Base-by-base conservation (phyloP, 2,329 filamentous ascomycete species). In the Aspergillus melleus region DNA sequence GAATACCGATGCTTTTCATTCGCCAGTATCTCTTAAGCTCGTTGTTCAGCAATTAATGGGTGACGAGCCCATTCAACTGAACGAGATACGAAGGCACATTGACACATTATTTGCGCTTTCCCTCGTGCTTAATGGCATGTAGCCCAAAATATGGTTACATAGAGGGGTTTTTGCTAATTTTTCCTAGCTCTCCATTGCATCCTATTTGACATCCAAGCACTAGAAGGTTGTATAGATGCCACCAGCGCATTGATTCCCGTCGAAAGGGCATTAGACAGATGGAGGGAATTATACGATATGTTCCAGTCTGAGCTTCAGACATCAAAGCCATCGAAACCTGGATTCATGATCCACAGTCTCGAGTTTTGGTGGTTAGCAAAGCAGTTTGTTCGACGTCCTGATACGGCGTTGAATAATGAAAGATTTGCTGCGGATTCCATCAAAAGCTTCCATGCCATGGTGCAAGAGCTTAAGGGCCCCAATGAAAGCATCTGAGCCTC, bases 301-400 rank as follows among this genome's bases (percentile, higher is more conserved):
- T 49, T 55, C 14, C 16, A 30, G 4, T 6, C 26, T 6, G 19
- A 19, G 12, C 4, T 20, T 12, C n/a, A 6, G 3, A 8, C n/a
- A 0, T 16, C 52, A 20, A 42, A 46, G 12, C 6, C 36, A 2
- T 14, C 12, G 14, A 29, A 47, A 22, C 2, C 44, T 5, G 53
- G 53, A 3, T 55, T 55, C 44, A 55, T 55, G 53, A 32, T 20
- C 0, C 42, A 55, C 20, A 36, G 24, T 22, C 26, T 49, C 9
- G 53, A 55, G 30, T 55, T 19, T 26, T 55, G 53, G 53, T 55
- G 53, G 53, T 10, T 55, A 39, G 53, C 53, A 36, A 55, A 49
- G 11, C 30, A 20, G 26, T 44, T 55, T 6, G 42, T 49, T 29
- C 46, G 22, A 42, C 19, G 32, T 8, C 53, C 53, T 6, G 46